phyloP scores from a whole-genome alignment of 1,139 yeast species.

The Zhuliangozyma parablackwelliae region DNA sequence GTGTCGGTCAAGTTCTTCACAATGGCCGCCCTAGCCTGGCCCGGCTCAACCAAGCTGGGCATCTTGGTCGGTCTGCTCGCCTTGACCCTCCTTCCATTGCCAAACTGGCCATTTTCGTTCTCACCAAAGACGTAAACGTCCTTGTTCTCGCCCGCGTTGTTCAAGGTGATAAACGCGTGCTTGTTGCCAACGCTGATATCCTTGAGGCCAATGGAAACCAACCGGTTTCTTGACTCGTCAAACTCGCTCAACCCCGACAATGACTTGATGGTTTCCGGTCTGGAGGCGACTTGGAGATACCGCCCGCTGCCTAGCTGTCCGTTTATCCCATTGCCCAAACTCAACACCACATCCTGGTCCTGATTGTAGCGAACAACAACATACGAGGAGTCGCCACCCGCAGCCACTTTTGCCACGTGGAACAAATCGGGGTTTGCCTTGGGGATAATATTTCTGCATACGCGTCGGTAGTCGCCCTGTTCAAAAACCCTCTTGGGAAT shows the following conservation, averaged over 20 bases:
- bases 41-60: slow-evolving; percentile 59
- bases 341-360: slow-evolving; percentile 34
- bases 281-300: slow-evolving; percentile 67
- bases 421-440: slow-evolving; percentile 32
- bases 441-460: slow-evolving; percentile 20
- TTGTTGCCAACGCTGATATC: slow-evolving; percentile 59
- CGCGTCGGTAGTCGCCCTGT: slow-evolving; percentile 16
- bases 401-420: slow-evolving; percentile 49
- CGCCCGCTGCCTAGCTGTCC: slow-evolving; percentile 88
- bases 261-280: slow-evolving; percentile 59
- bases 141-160: slow-evolving; percentile 36
- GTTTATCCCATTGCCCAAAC: slow-evolving; percentile 79
- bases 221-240: slow-evolving; percentile 25
- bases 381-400: slow-evolving; percentile 68
- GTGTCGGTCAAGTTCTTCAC: slow-evolving; percentile 29
- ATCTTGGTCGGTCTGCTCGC: slow-evolving; percentile 50
- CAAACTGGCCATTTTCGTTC: slow-evolving; percentile 77
- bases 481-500: slow-evolving; percentile 56
- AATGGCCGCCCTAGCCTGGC: slow-evolving; percentile 15
- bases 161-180: slow-evolving; percentile 61
- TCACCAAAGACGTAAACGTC: slow-evolving; percentile 83
- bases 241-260: slow-evolving; percentile 43
- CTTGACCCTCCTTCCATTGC: slow-evolving; percentile 70
- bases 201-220: slow-evolving; percentile 44
- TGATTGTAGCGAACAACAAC: slow-evolving; percentile 33